Percentiles rank a stretch among this genome's conserved stretches.
phyloP scores from a whole-genome alignment of 2,329 filamentous ascomycete species.

The Blastomyces parvus region DNA sequence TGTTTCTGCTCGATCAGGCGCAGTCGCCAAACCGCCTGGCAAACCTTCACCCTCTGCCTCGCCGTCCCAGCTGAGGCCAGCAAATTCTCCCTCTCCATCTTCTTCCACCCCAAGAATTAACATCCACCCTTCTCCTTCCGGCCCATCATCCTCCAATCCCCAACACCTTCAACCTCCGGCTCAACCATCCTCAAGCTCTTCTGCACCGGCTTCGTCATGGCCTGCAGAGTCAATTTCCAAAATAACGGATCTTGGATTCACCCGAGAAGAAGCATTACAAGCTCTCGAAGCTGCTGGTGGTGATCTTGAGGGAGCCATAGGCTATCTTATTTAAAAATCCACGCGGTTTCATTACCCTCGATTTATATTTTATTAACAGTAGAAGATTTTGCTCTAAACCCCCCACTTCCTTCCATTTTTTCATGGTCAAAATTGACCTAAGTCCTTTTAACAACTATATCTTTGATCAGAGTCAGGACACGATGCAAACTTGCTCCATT shows the following conservation, averaged over 20 bases:
- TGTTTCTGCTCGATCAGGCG: conserved; percentile 75
- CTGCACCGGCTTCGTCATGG: conserved; percentile 24
- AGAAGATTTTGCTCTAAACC: background rate
- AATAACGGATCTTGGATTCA: conserved; percentile 68
- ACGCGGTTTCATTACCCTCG: background rate
- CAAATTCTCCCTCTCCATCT: conserved; percentile 15
- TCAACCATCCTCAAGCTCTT: conserved; percentile 13
- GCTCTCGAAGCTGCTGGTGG: conserved; percentile 75
- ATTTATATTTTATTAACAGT: background rate
- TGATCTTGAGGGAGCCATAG: conserved; percentile 80
- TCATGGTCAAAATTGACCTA: background rate
- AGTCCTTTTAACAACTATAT: background rate
- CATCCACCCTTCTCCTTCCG: conserved; percentile 15
- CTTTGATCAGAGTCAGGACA: background rate
- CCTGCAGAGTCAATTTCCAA: conserved; percentile 61
- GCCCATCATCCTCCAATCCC: background rate
- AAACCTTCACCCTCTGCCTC: conserved; percentile 16
- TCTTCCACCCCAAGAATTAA: conserved; percentile 21
- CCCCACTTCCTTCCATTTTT: background rate
- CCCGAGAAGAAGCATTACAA: conserved; percentile 63
- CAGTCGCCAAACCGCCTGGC: conserved; percentile 37
- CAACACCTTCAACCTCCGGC: background rate
- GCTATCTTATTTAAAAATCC: conserved; percentile 52
- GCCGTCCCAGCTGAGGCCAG: conserved; percentile 7
- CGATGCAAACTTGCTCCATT: background rate